Percentiles rank a stretch among this genome's conserved stretches.
Evolutionary conservation across 1,139 yeast species (phyloP).

Genomic region (Geotrichum cucujoidarum): DNA sequence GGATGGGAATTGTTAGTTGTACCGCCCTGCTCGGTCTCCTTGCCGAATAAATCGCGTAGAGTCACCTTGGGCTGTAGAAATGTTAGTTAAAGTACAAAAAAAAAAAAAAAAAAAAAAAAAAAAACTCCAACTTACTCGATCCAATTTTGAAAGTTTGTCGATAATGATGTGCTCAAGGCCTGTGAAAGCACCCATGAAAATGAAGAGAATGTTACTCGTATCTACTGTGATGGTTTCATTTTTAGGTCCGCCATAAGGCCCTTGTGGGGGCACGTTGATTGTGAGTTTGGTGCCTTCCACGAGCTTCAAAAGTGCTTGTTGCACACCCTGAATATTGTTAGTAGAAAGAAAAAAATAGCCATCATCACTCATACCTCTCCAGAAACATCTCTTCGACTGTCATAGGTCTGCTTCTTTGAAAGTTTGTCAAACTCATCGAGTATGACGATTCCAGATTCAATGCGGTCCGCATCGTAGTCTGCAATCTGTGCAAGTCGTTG

Average conservation of each 20-base stretch:
- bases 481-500: constrained; percentile 46
- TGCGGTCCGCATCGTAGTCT: constrained; percentile 44
- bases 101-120: background rate
- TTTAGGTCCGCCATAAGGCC: constrained; percentile 32
- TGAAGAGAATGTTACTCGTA: constrained; percentile 48
- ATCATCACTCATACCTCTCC: constrained; percentile 38
- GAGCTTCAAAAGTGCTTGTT: constrained; percentile 49
- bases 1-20: background rate
- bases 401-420: constrained; percentile 43
- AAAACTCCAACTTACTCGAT: constrained; percentile 7
- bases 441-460: constrained; percentile 47
- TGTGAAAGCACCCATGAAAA: constrained; percentile 54
- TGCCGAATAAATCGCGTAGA: constrained; percentile 14
- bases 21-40: constrained; percentile 21
- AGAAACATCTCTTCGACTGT: constrained; percentile 49
- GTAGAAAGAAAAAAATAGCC: background rate
- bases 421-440: constrained; percentile 52
- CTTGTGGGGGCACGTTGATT: constrained; percentile 38
- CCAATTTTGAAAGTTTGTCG: constrained; percentile 18
- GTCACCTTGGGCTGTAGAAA: constrained; percentile 19
- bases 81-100: constrained; percentile 16
- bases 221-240: constrained; percentile 44
- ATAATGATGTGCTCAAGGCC: constrained; percentile 47
- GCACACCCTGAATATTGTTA: constrained; percentile 41
- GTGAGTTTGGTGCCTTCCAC: constrained; percentile 50